Evolutionary conservation across 805 yeast genomes (phyloP).

Genomic region (Suhomyces sp.): DNA sequence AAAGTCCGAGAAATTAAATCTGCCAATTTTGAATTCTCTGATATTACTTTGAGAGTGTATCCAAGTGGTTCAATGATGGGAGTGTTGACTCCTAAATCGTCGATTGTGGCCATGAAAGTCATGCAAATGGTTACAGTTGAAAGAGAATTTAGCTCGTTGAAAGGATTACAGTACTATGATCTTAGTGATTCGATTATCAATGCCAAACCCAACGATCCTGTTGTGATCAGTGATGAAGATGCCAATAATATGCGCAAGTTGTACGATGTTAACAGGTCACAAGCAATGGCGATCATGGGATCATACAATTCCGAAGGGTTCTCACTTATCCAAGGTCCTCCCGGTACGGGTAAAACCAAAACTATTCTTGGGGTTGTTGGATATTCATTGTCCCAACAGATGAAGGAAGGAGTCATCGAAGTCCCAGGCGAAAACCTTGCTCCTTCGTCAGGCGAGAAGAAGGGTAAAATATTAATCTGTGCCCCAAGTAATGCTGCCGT

Average conservation of each 20-base stretch:
- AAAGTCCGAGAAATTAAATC: constrained; percentile 72
- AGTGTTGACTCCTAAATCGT: constrained; percentile 59
- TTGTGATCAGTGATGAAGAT: constrained; percentile 27
- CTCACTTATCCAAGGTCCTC: constrained; percentile 95
- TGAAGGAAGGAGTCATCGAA: constrained; percentile 16
- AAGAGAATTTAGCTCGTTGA: constrained; percentile 83
- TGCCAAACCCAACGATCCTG: constrained; percentile 58
- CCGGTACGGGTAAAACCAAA: constrained; percentile 95
- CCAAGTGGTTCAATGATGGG: constrained; percentile 52
- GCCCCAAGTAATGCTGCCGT: constrained; percentile 99
- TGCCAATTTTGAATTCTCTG: constrained; percentile 63
- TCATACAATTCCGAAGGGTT: constrained; percentile 70
- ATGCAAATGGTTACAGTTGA: constrained; percentile 90
- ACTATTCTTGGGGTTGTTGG: constrained; percentile 93
- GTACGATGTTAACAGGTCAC: constrained; percentile 77
- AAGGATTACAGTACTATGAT: constrained; percentile 80
- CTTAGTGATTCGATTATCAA: constrained; percentile 60
- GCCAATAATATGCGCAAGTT: constrained; percentile 44
- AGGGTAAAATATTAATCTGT: constrained; percentile 72
- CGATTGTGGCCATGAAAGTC: constrained; percentile 65
- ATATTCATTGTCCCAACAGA: constrained; percentile 50
- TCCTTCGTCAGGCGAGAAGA: constrained; percentile 16
- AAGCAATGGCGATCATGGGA: constrained; percentile 83
- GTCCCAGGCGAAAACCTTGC: constrained; percentile 11
- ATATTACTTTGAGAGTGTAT: constrained; percentile 68